phyloP scores from a whole-genome alignment of 2,329 filamentous ascomycete species.

The Alternaria brassicae region DNA sequence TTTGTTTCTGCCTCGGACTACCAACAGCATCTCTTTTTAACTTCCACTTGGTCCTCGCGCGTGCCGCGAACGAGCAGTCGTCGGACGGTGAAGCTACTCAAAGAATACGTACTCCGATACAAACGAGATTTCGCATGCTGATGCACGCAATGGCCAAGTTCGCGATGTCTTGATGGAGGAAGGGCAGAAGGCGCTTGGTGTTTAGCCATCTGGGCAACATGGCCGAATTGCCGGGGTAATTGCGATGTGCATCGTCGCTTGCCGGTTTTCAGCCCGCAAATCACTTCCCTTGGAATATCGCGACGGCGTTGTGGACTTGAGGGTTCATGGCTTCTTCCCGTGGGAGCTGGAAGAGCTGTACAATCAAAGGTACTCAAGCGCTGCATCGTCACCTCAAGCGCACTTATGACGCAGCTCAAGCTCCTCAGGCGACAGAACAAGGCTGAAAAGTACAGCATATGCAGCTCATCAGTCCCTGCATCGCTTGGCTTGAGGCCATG shows the following conservation, averaged over 20 bases:
- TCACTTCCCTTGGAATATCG: neutral
- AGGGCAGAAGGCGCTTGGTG: neutral
- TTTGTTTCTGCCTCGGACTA: neutral
- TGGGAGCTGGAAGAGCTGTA: neutral
- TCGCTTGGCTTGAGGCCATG: conserved; percentile 8
- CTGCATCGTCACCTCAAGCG: neutral
- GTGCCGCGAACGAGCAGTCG: neutral
- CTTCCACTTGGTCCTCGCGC: neutral
- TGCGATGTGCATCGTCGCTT: conserved; percentile 27
- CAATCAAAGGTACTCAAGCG: neutral
- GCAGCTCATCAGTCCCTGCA: conserved; percentile 19
- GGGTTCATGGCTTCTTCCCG: neutral
- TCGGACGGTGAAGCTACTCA: neutral
- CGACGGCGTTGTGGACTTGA: neutral
- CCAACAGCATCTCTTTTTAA: neutral
- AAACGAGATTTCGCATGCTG: neutral
- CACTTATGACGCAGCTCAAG: neutral
- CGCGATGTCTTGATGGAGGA: neutral
- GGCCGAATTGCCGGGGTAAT: conserved; percentile 24
- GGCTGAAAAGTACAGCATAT: conserved; percentile 17
- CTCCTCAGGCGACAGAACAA: conserved; percentile 6
- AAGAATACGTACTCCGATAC: neutral
- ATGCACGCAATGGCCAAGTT: neutral
- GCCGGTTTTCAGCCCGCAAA: neutral
- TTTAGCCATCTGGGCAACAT: conserved; percentile 18